Base-by-base conservation (phyloP, 169 alveolate genomes). In the Plasmodium gallinaceum region DNA sequence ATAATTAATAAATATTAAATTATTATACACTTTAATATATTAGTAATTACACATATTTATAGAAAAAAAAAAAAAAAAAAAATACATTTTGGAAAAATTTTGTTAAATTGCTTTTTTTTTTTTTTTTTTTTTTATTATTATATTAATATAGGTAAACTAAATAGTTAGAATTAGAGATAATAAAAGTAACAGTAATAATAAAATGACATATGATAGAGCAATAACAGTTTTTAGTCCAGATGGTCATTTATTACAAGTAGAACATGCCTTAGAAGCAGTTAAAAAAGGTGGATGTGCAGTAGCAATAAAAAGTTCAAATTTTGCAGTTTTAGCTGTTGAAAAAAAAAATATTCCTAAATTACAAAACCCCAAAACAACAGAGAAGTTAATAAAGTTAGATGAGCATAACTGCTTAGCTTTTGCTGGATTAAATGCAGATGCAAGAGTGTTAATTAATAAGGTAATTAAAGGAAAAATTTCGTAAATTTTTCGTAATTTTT, bases 351-450 rank as follows among this genome's bases (percentile, higher is more conserved):
- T 97, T 26, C 98, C 99, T 14, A 96, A 95, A 88, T 95, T 99
- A 43, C 99, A 99, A 93, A 99, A 98, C 89, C 98, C 98, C 18
- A 95, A 97, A 48, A 88, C 87, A 39, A 86, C 96, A 42, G 97
- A 94, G 93, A 99, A 99, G 92, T 96, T 99, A 68, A 93, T 97
- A 66, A 92, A 95, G 73, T 93, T 98, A 68, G 99, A 99, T 90
- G 97, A 97, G 22, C 95, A 96, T 87, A 95, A 98, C 46, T 97
- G 98, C 37, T 92, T 98, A 91, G 98, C 99, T 54, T 99, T 98
- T 78, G 98, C 99, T 42, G 99, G 99, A 7, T 96, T 99, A 39
- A 98, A 98, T 89, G 99, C 99, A 12, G 99, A 99, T 91, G 99
- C 99, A 1, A 95, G 99, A 70, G 99, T 98, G 60, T 95, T 99